Evolutionary conservation across 2,329 filamentous ascomycete genomes (phyloP).

Genomic region (Aspergillus flavus): DNA sequence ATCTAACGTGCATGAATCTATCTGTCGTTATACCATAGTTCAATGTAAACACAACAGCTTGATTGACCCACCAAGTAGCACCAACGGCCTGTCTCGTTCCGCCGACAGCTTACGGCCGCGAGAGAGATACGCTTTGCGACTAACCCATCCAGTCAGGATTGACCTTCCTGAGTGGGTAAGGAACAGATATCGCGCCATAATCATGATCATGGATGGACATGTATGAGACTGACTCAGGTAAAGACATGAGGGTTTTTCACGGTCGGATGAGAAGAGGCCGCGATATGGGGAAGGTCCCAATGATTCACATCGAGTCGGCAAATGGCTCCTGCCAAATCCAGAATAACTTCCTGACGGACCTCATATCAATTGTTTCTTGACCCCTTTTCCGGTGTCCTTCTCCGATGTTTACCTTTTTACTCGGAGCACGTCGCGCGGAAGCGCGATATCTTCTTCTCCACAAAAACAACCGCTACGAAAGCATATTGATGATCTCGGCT

Average conservation of each 20-base stretch:
- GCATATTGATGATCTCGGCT: constrained; percentile 21
- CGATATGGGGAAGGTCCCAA: neutral
- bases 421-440: neutral
- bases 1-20: neutral
- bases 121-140: neutral
- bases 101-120: neutral
- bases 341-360: neutral
- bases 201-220: neutral
- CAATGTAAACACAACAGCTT: neutral
- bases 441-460: constrained; percentile 2
- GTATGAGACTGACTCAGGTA: neutral
- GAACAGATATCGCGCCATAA: neutral
- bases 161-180: neutral
- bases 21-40: neutral
- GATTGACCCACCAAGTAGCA: neutral
- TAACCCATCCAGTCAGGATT: neutral
- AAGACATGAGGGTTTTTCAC: neutral
- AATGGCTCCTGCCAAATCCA: neutral
- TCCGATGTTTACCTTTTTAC: neutral
- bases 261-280: neutral
- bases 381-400: constrained; percentile 1
- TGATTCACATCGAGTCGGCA: neutral
- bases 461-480: constrained; percentile 2
- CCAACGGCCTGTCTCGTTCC: neutral
- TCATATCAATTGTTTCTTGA: neutral